Conservation (phyloP, 371 early-diverging fungal genomes). For the Rhizopus delemar region DNA sequence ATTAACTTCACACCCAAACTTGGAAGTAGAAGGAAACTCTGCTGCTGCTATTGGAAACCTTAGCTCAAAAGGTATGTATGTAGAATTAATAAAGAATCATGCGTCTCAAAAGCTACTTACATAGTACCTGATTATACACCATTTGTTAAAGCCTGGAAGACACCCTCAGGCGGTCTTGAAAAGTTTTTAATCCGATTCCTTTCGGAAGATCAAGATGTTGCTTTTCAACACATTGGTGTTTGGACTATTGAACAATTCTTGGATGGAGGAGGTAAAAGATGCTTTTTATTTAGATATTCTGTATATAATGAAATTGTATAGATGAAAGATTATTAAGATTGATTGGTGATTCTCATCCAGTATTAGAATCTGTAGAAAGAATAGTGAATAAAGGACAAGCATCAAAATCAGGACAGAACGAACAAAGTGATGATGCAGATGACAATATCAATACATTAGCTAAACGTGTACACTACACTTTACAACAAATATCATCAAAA, state of each 20-base stretch:
- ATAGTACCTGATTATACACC: conserved; percentile 66
- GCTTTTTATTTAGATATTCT: not conserved
- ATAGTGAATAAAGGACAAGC: conserved; percentile 33
- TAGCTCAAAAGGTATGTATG: conserved; percentile 63
- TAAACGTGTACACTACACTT: conserved; percentile 34
- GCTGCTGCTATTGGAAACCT: conserved; percentile 86
- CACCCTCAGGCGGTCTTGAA: conserved; percentile 69
- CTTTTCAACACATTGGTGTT: conserved; percentile 85
- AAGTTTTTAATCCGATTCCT: conserved; percentile 75
- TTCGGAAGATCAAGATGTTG: conserved; percentile 64
- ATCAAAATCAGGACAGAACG: conserved; percentile 11
- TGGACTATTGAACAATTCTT: conserved; percentile 90
- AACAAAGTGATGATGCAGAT: conserved; percentile 38
- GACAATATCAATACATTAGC: conserved; percentile 47
- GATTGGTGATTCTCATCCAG: conserved; percentile 36
- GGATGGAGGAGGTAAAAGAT: conserved; percentile 48
- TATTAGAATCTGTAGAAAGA: conserved; percentile 38
- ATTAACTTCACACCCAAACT: conserved; percentile 56
- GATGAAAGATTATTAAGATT: conserved; percentile 37
- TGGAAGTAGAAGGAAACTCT: conserved; percentile 82
- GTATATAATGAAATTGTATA: not conserved
- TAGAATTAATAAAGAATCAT: not conserved
- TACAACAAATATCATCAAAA: conserved; percentile 21
- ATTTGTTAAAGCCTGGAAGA: conserved; percentile 69
- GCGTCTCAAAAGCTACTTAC: not conserved